Conservation (phyloP, 441 rosid species). For the Kokia cookei region DNA sequence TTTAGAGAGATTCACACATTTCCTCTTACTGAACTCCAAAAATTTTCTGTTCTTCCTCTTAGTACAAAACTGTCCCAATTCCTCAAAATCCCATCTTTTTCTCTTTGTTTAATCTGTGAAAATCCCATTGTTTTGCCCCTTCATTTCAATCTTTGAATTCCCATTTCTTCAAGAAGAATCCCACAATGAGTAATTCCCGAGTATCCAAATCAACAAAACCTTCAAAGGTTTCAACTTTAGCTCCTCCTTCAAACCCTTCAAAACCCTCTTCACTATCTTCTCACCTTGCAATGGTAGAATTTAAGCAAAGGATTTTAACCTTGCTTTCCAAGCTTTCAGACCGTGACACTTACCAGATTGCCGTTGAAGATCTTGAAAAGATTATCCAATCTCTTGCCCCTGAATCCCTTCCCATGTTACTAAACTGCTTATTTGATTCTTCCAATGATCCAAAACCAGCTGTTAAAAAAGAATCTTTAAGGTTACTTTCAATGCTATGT, state of each 20-base stretch:
- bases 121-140: not conserved
- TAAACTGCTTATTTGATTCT: conserved; percentile 82
- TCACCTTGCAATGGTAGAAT: conserved; percentile 92
- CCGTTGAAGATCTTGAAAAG: conserved; percentile 84
- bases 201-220: conserved; percentile 48
- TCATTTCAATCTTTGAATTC: not conserved
- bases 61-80: not conserved
- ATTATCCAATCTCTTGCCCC: conserved; percentile 56
- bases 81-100: not conserved
- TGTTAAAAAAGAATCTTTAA: conserved; percentile 79
- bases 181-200: conserved; percentile 41
- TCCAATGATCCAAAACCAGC: conserved; percentile 79
- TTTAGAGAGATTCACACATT: not conserved
- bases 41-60: not conserved
- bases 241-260: conserved; percentile 25
- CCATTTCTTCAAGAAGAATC: not conserved
- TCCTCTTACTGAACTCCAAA: not conserved
- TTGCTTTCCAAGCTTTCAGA: conserved; percentile 84
- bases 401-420: conserved; percentile 79
- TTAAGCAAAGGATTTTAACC: conserved; percentile 79
- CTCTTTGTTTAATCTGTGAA: not conserved
- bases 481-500: conserved; percentile 59
- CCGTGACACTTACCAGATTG: conserved; percentile 95
- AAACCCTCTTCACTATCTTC: conserved; percentile 60
- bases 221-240: conserved; percentile 26